Conservation (phyloP, 352 stramenopile genomes). For the Aphanomyces cochlioides region DNA sequence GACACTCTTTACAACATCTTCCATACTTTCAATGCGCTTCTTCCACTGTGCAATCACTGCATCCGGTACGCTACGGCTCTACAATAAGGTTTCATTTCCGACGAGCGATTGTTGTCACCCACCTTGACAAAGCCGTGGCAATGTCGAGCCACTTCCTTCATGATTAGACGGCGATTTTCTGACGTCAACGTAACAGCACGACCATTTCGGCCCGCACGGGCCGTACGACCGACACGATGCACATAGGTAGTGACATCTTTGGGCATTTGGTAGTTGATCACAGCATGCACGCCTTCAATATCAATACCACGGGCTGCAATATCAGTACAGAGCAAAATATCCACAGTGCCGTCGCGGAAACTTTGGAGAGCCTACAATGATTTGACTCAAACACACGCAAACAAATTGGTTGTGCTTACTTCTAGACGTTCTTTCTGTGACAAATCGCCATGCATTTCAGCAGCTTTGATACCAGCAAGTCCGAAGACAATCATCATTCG, state of each 20-base stretch:
- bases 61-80: slow-evolving; percentile 83
- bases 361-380: slow-evolving; percentile 87
- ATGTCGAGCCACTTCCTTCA: slow-evolving; percentile 91
- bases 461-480: slow-evolving; percentile 93
- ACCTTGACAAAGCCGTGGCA: slow-evolving; percentile 86
- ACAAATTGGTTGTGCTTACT: neutral
- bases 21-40: slow-evolving; percentile 78
- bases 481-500: slow-evolving; percentile 96
- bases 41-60: slow-evolving; percentile 86
- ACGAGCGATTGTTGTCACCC: neutral
- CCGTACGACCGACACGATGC: slow-evolving; percentile 97
- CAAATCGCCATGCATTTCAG: slow-evolving; percentile 98
- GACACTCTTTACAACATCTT: slow-evolving; percentile 65
- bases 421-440: slow-evolving; percentile 93
- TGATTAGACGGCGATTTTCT: slow-evolving; percentile 86
- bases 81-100: slow-evolving; percentile 26
- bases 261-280: slow-evolving; percentile 99
- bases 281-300: slow-evolving; percentile 94
- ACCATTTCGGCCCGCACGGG: slow-evolving; percentile 92
- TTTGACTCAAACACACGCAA: neutral
- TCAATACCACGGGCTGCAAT: slow-evolving; percentile 98
- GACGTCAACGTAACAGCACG: slow-evolving; percentile 87
- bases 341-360: slow-evolving; percentile 93
- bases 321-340: slow-evolving; percentile 98
- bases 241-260: slow-evolving; percentile 98